Evolutionary conservation across 192 early-diverging fungal species (phyloP).

Genomic region (Coemansia aciculifera): DNA sequence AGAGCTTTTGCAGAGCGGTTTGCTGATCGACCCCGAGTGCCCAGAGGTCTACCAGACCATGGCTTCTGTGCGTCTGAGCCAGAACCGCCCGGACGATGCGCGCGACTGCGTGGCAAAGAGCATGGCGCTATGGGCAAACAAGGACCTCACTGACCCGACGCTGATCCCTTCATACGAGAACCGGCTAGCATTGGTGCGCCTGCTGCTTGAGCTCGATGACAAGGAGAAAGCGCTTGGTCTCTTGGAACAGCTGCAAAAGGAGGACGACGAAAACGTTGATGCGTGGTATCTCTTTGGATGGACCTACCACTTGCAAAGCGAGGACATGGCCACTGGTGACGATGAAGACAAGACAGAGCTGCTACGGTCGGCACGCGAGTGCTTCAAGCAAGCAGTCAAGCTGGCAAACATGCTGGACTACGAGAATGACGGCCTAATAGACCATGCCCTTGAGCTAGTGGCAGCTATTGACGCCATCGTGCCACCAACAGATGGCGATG

Average conservation of each 20-base stretch:
- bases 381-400: slow-evolving; percentile 54
- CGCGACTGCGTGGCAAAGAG: slow-evolving; percentile 62
- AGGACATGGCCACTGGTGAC: slow-evolving; percentile 58
- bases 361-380: slow-evolving; percentile 41
- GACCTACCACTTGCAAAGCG: slow-evolving; percentile 85
- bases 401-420: slow-evolving; percentile 61
- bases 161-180: slow-evolving; percentile 76
- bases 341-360: slow-evolving; percentile 32
- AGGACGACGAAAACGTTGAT: slow-evolving; percentile 92
- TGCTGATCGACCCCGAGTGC: slow-evolving; percentile 66
- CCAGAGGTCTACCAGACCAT: slow-evolving; percentile 86
- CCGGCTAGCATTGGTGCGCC: slow-evolving; percentile 78
- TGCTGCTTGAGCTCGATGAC: slow-evolving; percentile 83
- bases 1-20: slow-evolving; percentile 66
- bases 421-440: slow-evolving; percentile 68
- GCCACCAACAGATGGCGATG: slow-evolving; percentile 54
- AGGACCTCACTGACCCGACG: slow-evolving; percentile 49
- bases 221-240: slow-evolving; percentile 78
- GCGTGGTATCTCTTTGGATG: slow-evolving; percentile 96
- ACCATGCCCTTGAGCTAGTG: slow-evolving; percentile 71
- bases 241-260: slow-evolving; percentile 77
- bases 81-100: slow-evolving; percentile 80
- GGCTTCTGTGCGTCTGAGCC: slow-evolving; percentile 87
- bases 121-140: slow-evolving; percentile 72
- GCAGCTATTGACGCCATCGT: slow-evolving; percentile 59